Evolutionary conservation across 495 filamentous ascomycete species (phyloP), one percentile per base, ranked within the genome.

Genomic region (Pyrenula massariospora): DNA sequence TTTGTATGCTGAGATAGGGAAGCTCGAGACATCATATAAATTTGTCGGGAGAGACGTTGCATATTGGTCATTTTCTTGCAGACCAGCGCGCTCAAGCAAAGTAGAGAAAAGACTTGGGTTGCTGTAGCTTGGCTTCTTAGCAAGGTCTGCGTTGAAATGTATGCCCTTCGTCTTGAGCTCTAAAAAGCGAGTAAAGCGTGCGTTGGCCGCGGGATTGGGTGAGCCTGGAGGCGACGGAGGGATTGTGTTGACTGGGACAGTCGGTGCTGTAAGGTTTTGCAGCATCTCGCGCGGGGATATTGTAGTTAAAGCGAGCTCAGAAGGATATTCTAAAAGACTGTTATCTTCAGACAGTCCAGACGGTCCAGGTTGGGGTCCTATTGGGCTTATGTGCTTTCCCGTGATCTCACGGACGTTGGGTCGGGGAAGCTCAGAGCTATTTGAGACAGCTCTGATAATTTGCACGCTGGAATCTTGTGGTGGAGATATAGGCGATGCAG

Each of bases 141-240:
- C 81, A 0, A 96, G 74, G 54, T 88, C 86, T 57, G 84, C 76
- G 67, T 98, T 96, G 76, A 98, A 96, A 71, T 98, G 94, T 25
- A 89, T 74, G 2, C 88, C 88, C 60, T 88, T 82, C 54, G 82
- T 84, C 70, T 96, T 98, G 50, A 96, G 75, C 22, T 80, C 75
- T 1, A 96, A 81, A 68, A 98, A 96, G 63, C 85, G 85, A 54
- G 81, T 75, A 61, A 96, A 87, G 60, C 95, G 96, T 53, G 77
- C 76, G 54, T 82, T 88, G 1, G 83, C 76, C 1, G 68, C 66
- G 1, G 78, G 71, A 8, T 82, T 70, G 1, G 91, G 88, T 12
- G 87, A 86, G 19, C 84, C 84, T 0, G 89, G 86, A 0, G 93
- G 93, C 0, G 92, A 95, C 2, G 79, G 78, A 19, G 93, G 93